A percentile compares a stretch with the other conserved stretches of the same genome.
Evolutionary conservation across 2,329 filamentous ascomycete genomes (phyloP).

Genomic region (Pyrenochaeta sp.): DNA sequence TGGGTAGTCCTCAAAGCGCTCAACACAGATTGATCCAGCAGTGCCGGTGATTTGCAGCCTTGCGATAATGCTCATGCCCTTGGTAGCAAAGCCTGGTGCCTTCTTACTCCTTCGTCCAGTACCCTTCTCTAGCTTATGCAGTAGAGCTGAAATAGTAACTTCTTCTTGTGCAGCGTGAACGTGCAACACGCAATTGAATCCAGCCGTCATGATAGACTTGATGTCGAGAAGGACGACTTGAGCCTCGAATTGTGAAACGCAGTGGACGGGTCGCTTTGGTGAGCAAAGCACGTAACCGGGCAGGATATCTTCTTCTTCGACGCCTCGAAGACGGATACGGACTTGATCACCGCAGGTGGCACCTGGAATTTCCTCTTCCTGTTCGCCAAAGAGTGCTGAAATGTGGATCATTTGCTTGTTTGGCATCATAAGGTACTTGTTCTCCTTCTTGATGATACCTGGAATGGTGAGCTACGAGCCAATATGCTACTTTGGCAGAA

Average conservation of each 20-base stretch:
- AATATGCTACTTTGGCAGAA: not conserved
- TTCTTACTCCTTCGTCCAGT: constrained; percentile 93
- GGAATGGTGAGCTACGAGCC: not conserved
- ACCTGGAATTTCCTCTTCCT: constrained; percentile 84
- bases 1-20: constrained; percentile 94
- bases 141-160: constrained; percentile 84
- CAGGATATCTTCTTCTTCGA: constrained; percentile 96
- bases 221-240: constrained; percentile 95
- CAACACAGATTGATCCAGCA: constrained; percentile 87
- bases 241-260: constrained; percentile 87
- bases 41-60: constrained; percentile 86
- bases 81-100: constrained; percentile 87
- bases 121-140: constrained; percentile 96
- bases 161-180: constrained; percentile 98
- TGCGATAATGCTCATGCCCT: constrained; percentile 86
- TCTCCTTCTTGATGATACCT: constrained; percentile 86
- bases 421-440: constrained; percentile 91
- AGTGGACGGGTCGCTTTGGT: constrained; percentile 91
- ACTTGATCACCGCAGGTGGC: constrained; percentile 95
- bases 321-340: constrained; percentile 86
- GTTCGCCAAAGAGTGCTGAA: constrained; percentile 89
- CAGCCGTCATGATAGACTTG: constrained; percentile 90
- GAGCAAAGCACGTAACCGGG: constrained; percentile 97
- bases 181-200: constrained; percentile 97
- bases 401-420: constrained; percentile 84